Evolutionary conservation across 805 yeast genomes (phyloP).

Genomic region (Ogataea pini): DNA sequence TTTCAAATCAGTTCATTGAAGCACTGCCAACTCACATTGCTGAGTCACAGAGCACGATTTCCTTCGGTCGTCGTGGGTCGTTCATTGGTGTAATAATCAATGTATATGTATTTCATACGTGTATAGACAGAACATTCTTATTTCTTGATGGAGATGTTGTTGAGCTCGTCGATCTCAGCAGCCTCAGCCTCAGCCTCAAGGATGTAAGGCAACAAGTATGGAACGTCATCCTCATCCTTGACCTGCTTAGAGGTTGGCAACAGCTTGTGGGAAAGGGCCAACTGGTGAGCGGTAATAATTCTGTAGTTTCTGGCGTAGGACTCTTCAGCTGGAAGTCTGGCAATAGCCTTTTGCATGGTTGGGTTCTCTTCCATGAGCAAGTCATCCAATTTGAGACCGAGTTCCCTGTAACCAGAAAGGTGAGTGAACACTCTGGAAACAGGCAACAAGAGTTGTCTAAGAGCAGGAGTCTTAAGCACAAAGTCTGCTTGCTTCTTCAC

Average conservation of each 20-base stretch:
- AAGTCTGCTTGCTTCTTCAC: constrained; percentile 74
- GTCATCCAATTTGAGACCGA: constrained; percentile 92
- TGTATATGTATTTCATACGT: background rate
- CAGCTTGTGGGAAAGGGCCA: constrained; percentile 77
- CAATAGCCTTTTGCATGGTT: constrained; percentile 79
- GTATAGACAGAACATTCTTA: constrained; percentile 11
- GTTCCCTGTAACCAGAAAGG: constrained; percentile 88
- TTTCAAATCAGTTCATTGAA: too few relatives aligned
- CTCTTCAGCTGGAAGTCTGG: constrained; percentile 83
- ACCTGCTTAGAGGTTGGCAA: constrained; percentile 80
- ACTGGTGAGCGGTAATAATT: constrained; percentile 89
- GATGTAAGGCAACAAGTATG: constrained; percentile 84
- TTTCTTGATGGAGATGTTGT: constrained; percentile 57
- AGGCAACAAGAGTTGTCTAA: constrained; percentile 77
- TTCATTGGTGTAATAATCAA: background rate
- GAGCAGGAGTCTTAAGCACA: constrained; percentile 76
- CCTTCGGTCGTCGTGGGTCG: too few relatives aligned
- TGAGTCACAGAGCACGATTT: too few relatives aligned
- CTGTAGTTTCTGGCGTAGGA: constrained; percentile 91
- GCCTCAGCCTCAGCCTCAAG: constrained; percentile 94
- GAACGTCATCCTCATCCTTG: constrained; percentile 75
- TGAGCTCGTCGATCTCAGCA: constrained; percentile 83
- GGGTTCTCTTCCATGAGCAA: constrained; percentile 85
- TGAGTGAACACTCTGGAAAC: constrained; percentile 71
- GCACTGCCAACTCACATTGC: too few relatives aligned